Evolutionary conservation across 2,329 filamentous ascomycete species (phyloP), one percentile per base, ranked within the genome.

Genomic region (Colletotrichum caudatum): DNA sequence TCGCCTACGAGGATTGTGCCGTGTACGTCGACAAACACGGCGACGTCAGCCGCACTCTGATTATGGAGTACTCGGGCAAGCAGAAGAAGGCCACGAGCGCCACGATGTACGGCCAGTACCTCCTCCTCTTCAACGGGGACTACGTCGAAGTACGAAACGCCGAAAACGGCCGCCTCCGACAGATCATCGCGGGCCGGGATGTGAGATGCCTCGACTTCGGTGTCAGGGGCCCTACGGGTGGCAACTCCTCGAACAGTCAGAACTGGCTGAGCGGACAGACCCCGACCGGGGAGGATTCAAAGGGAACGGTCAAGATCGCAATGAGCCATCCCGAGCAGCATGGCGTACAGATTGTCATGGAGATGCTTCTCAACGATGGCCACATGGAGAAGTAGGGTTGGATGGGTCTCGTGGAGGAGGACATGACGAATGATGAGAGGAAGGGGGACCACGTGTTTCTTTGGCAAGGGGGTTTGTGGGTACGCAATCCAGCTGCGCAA

Each of bases 11-110:
- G 81, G 94, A 98, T 81, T 98, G 95, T 76, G 96, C 95, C 23
- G 95, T 99, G 11, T 99, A 98, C 78, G 93, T 98, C 78, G 97
- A 99, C 85, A 98, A 98, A 82, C 94, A 98, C 81, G 96, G 96
- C 75, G 96, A 99, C 73, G 94, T 99, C 37, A 95, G 91, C 50
- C 92, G 97, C 57, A 94, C 92, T 37, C 94, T 98, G 70, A 95
- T 98, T 78, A 97, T 99, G 94, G 94, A 98, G 79, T 99, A 98
- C 80, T 96, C 97, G n/a, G 96, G 96, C 75, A 95, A 92, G 77
- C 88, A 89, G 79, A 90, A 89, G 81, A 89, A 89, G 80, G 96
- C 96, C 1, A 91, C 92, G 73, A 90, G 91, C 16, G 95, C 95
- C 2, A 96, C 94, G 73, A 91, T 98, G 83, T 97, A 94, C 76